Evolutionary conservation across 75 land plant species (phyloP).

Genomic region (Isoetes taiwanensis): DNA sequence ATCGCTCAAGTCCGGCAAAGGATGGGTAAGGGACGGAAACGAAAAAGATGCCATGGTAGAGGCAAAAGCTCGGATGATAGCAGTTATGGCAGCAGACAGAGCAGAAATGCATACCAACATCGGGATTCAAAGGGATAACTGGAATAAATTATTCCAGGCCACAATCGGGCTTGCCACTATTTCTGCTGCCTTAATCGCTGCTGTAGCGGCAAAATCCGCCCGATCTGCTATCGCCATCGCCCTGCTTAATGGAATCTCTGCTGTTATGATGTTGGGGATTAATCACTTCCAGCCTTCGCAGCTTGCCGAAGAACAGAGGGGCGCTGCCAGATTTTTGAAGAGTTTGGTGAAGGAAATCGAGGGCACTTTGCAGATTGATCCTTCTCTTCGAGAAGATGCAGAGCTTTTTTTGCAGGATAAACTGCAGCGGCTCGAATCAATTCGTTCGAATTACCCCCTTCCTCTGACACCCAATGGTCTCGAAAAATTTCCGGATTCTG

Average conservation of each 20-base stretch:
- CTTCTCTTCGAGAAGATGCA: constrained; percentile 18
- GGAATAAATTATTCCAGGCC: constrained; percentile 39
- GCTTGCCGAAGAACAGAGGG: constrained; percentile 60
- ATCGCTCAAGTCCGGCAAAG: too few relatives aligned
- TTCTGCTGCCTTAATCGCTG: constrained; percentile 31
- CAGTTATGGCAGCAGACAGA: constrained; percentile 36
- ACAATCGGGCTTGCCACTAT: constrained; percentile 33
- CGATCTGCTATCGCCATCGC: neutral
- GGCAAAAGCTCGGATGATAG: too few relatives aligned
- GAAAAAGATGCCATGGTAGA: too few relatives aligned
- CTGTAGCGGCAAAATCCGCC: constrained; percentile 7
- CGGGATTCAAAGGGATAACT: constrained; percentile 41
- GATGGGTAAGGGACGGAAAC: too few relatives aligned
- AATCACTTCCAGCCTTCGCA: constrained; percentile 60
- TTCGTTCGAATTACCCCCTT: constrained; percentile 49
- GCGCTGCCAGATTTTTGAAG: constrained; percentile 32
- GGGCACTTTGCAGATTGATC: constrained; percentile 5
- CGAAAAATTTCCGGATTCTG: constrained; percentile 47
- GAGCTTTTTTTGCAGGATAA: constrained; percentile 9
- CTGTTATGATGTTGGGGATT: constrained; percentile 25
- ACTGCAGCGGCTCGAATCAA: constrained; percentile 29
- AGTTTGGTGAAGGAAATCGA: constrained; percentile 23
- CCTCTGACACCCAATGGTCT: constrained; percentile 44
- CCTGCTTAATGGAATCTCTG: constrained; percentile 14
- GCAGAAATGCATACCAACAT: constrained; percentile 47